A percentile compares a stretch with the other conserved stretches of the same genome.
These are phyloP conservation scores for Pseudozyma thailandica DNA, from an alignment of 1,284 basidiomycete genomes.

Conservation along the genomic window DNA sequence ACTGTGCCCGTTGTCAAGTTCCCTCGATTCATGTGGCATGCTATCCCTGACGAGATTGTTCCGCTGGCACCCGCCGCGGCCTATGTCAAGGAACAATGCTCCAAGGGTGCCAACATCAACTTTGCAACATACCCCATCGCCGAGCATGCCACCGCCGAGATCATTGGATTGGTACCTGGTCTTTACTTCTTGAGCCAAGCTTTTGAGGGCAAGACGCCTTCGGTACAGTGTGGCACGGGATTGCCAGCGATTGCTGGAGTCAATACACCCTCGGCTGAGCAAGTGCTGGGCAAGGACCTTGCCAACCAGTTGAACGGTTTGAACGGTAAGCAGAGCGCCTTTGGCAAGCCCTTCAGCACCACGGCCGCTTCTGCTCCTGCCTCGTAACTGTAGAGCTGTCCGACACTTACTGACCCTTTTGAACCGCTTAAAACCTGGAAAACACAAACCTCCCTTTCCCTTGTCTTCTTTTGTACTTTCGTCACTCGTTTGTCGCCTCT, in stretches of 20 bases:
- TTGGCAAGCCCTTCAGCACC: slow-evolving; percentile 13
- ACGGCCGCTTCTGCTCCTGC: background rate
- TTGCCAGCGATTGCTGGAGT: slow-evolving; percentile 8
- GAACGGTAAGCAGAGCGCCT: slow-evolving; percentile 17
- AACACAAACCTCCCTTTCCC: too few relatives aligned
- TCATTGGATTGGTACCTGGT: slow-evolving; percentile 36
- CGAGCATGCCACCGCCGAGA: slow-evolving; percentile 47
- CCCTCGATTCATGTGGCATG: slow-evolving; percentile 59
- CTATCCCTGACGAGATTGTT: slow-evolving; percentile 60
- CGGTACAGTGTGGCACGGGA: slow-evolving; percentile 33
- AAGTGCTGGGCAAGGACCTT: slow-evolving; percentile 28
- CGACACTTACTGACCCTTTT: too few relatives aligned
- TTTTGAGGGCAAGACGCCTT: slow-evolving; percentile 33
- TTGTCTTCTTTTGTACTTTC: too few relatives aligned
- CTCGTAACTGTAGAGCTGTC: too few relatives aligned
- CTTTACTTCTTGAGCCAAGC: slow-evolving; percentile 42
- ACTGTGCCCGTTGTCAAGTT: slow-evolving; percentile 51
- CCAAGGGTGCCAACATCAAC: slow-evolving; percentile 56
- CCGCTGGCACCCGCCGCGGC: slow-evolving; percentile 39
- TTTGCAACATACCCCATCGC: slow-evolving; percentile 42
- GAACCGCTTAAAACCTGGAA: too few relatives aligned
- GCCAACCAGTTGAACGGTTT: slow-evolving; percentile 22
- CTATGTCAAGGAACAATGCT: slow-evolving; percentile 59
- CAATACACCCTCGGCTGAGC: slow-evolving; percentile 10
- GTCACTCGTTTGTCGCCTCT: too few relatives aligned